These are phyloP conservation scores for Pharnaceum exiguum DNA, from an alignment of 148 eudicot species.

Conservation along the genomic window DNA sequence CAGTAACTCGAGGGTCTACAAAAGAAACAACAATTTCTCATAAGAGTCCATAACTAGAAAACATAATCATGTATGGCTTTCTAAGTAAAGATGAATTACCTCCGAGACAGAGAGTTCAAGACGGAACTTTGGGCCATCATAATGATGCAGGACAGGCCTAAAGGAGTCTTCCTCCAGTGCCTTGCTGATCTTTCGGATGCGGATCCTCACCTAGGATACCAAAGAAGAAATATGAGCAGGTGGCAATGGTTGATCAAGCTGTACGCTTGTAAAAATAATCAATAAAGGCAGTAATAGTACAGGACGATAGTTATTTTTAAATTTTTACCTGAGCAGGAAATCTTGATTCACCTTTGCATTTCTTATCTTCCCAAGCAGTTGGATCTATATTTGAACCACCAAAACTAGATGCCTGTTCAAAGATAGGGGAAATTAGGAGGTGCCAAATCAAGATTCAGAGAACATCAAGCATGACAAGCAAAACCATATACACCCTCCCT, in stretches of 20 bases:
- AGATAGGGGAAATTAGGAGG: conserved; percentile 1
- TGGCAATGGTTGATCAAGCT: not conserved
- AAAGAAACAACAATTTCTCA: not conserved
- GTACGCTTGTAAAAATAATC: not conserved
- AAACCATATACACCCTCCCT: too few species aligned
- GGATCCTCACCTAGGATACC: conserved; percentile 67
- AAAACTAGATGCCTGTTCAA: conserved; percentile 70
- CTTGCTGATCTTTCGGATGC: conserved; percentile 73
- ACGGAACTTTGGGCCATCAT: conserved; percentile 98
- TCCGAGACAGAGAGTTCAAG: conserved; percentile 96
- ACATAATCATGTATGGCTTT: not conserved
- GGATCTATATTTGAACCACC: conserved; percentile 98
- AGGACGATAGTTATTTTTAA: not conserved
- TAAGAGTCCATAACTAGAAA: not conserved
- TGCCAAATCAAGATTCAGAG: not conserved
- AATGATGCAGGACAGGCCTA: conserved; percentile 98
- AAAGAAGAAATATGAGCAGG: not conserved
- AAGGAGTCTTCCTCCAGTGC: conserved; percentile 97
- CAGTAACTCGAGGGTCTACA: conserved; percentile 88
- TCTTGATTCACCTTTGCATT: conserved; percentile 97
- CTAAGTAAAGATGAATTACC: conserved; percentile 32
- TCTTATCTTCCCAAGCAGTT: conserved; percentile 99
- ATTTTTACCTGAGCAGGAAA: conserved; percentile 99
- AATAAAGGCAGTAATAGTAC: not conserved
- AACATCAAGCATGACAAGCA: not conserved